Conservation (phyloP, 176 grass and related monocot species). For the Eleusine coracana region DNA sequence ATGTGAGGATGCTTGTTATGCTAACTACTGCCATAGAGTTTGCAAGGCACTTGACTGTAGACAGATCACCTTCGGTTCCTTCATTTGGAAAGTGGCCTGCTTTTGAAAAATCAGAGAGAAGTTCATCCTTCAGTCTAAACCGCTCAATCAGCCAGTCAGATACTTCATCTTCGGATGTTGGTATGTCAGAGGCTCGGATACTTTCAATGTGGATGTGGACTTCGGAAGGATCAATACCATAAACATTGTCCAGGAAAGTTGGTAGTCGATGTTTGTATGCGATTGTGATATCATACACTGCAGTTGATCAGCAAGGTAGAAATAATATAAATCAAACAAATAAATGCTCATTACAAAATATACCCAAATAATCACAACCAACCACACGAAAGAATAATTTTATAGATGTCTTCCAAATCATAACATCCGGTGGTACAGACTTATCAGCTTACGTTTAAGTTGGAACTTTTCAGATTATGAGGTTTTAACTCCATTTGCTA, state of each 20-base stretch:
- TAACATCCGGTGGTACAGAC: neutral
- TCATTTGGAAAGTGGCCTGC: constrained; percentile 71
- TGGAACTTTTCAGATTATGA: neutral
- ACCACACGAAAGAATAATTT: neutral
- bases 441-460: constrained; percentile 6
- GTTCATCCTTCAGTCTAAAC: constrained; percentile 79
- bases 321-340: constrained; percentile 2
- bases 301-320: constrained; percentile 25
- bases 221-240: constrained; percentile 80
- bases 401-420: neutral
- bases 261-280: constrained; percentile 79
- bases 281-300: constrained; percentile 86
- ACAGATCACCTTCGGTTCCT: constrained; percentile 73
- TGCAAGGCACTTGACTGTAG: constrained; percentile 54
- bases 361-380: neutral
- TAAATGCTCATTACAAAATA: constrained; percentile 3
- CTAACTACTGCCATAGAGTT: constrained; percentile 57
- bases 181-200: constrained; percentile 59
- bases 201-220: constrained; percentile 76
- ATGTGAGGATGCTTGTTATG: constrained; percentile 48
- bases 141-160: constrained; percentile 68
- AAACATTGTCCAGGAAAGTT: constrained; percentile 77
- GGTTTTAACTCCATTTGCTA: neutral
- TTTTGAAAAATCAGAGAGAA: constrained; percentile 55
- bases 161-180: constrained; percentile 61